Evolutionary conservation across 1,139 yeast species (phyloP), one percentile per base, ranked within the genome.

Genomic region (Pneumocystis oryctolagi): DNA sequence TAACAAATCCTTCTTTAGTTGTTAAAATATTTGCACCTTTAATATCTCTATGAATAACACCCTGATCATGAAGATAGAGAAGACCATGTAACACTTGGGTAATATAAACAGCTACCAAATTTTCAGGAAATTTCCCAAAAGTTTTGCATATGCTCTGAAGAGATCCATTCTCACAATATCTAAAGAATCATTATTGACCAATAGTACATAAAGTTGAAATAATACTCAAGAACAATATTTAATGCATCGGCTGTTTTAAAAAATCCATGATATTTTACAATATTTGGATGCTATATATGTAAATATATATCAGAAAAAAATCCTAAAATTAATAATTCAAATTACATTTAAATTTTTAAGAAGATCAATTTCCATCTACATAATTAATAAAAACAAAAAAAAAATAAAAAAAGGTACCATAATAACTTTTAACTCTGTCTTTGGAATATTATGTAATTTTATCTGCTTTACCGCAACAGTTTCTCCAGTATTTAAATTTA

Each of bases 191-290:
- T 32, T 39, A 56, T 34, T 57, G 39, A 34, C 42, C 16, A 53
- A n/a, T 47, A 53, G 40, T 20, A 53, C 12, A 32, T 31, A 20
- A 8, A 80, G 12, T 18, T 9, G 14, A 25, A 16, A 28, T 63
- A 70, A n/a, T 66, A 74, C 73, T 85, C 90, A 60, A 92, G 76
- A 59, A 92, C 82, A 47, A 90, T 86, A 70, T 85, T 85, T 65
- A 90, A 76, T 18, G 84, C 80, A 42, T 79, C 78, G 1, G 81
- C 77, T 35, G 85, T 85, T 70, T 87, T 84, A 63, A 88, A 86
- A 72, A 87, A 89, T 1, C 97, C 96, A 68, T 85, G 92, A 70
- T 90, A 88, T 69, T 87, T 87, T 63, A 92, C 96, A 64, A 92
- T 89, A 70, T 92, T 88, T 4, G 83, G 82, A 72, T 92, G 96